Evolutionary conservation across 768 basidiomycete genomes (phyloP).

Genomic region (Hemileccinum impolitum): DNA sequence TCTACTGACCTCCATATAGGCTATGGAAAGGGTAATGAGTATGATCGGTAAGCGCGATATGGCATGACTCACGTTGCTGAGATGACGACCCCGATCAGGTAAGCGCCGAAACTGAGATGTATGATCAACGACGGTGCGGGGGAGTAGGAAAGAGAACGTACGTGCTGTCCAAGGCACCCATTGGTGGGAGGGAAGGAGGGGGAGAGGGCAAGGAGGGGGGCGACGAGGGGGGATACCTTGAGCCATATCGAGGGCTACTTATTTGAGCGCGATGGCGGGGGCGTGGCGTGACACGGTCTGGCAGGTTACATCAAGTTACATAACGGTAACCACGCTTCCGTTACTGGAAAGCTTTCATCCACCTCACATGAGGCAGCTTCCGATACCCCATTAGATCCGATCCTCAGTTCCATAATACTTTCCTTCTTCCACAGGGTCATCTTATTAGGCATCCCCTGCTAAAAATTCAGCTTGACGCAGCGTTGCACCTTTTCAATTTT

Average conservation of each 20-base stretch:
- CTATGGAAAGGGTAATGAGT: slow-evolving; percentile 27
- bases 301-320: not conserved
- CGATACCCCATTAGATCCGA: slow-evolving; percentile 16
- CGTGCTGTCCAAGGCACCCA: slow-evolving; percentile 37
- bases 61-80: slow-evolving; percentile 45
- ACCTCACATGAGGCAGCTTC: slow-evolving; percentile 16
- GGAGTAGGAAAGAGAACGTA: slow-evolving; percentile 17
- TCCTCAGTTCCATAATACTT: slow-evolving; percentile 21
- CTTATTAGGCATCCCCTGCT: not conserved
- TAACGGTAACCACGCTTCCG: slow-evolving; percentile 18
- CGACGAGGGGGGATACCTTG: not conserved
- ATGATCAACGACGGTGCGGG: slow-evolving; percentile 1
- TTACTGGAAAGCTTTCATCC: slow-evolving; percentile 25
- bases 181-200: slow-evolving; percentile 3
- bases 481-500: no score
- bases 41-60: not conserved
- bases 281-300: slow-evolving; percentile 14
- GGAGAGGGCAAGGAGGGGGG: not conserved
- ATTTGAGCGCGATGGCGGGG: not conserved
- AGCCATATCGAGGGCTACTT: slow-evolving; percentile 1
- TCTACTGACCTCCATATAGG: slow-evolving; percentile 46
- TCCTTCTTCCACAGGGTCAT: slow-evolving; percentile 3
- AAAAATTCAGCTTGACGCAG: no score
- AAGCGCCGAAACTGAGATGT: slow-evolving; percentile 46
- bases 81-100: slow-evolving; percentile 51